Percentiles rank a stretch among this genome's conserved stretches.
These are phyloP conservation scores for Mycena kentingensis DNA, from an alignment of 768 basidiomycete species.

Conservation along the genomic window DNA sequence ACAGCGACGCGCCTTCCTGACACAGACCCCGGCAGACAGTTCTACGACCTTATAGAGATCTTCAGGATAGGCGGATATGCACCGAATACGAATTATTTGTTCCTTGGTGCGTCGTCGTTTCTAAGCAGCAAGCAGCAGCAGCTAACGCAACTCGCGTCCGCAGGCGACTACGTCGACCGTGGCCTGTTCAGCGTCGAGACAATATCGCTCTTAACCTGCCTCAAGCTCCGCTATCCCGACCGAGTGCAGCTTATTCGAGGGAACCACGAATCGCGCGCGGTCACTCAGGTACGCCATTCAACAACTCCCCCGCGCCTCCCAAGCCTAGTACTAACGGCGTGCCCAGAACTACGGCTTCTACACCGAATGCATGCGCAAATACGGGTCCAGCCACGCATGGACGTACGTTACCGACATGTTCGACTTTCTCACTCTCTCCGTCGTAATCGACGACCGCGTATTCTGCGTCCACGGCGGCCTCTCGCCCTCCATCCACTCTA, in stretches of 20 bases:
- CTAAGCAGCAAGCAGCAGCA: neutral
- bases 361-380: slow-evolving; percentile 96
- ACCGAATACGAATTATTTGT: slow-evolving; percentile 96
- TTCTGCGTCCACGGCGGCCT: slow-evolving; percentile 99
- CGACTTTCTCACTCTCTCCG: slow-evolving; percentile 95
- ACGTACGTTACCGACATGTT: slow-evolving; percentile 99
- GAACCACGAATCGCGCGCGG: slow-evolving; percentile 96
- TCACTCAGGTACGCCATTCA: slow-evolving; percentile 84
- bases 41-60: slow-evolving; percentile 98
- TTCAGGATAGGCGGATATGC: slow-evolving; percentile 98
- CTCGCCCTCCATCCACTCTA: slow-evolving; percentile 97
- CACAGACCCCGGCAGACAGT: slow-evolving; percentile 75
- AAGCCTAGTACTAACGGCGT: slow-evolving; percentile 28
- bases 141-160: slow-evolving; percentile 20
- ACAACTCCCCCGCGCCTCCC: slow-evolving; percentile 23
- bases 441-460: slow-evolving; percentile 98
- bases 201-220: slow-evolving; percentile 93
- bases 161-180: slow-evolving; percentile 98
- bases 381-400: slow-evolving; percentile 95
- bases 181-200: slow-evolving; percentile 98
- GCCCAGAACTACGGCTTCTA: slow-evolving; percentile 97
- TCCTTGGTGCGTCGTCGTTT: slow-evolving; percentile 76
- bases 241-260: slow-evolving; percentile 95
- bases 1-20: slow-evolving; percentile 17
- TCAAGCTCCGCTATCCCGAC: slow-evolving; percentile 96